Evolutionary conservation across 768 basidiomycete genomes (phyloP).

Genomic region (Termitomyces sp.): DNA sequence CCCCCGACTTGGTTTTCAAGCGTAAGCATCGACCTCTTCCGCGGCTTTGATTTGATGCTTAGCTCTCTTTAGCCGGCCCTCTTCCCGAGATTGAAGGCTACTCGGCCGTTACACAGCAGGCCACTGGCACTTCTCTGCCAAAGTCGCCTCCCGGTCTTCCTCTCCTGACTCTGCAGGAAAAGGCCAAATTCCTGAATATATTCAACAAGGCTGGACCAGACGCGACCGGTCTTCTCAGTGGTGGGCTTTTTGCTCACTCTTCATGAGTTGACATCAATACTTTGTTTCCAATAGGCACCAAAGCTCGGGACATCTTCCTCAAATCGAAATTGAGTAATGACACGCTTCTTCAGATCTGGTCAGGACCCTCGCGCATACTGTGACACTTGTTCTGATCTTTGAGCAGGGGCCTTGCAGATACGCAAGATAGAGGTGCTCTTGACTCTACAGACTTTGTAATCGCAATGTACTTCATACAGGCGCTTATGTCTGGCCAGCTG

Average conservation of each 20-base stretch:
- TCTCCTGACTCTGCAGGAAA: constrained; percentile 73
- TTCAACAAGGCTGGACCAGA: constrained; percentile 68
- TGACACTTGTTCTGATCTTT: constrained; percentile 4
- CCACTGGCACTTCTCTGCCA: constrained; percentile 54
- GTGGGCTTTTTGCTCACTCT: constrained; percentile 30
- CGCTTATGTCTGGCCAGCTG: constrained; percentile 77
- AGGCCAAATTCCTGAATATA: constrained; percentile 74
- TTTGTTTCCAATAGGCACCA: constrained; percentile 51
- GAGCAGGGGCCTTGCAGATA: constrained; percentile 88
- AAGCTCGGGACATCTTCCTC: constrained; percentile 86
- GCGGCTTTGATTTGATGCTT: constrained; percentile 8
- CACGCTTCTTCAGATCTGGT: constrained; percentile 92
- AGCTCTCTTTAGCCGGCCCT: constrained; percentile 63
- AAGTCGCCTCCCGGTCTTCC: constrained; percentile 60
- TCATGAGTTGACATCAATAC: background rate
- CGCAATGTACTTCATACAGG: constrained; percentile 95
- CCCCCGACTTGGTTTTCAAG: constrained; percentile 58
- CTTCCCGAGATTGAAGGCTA: constrained; percentile 76
- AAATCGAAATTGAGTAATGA: constrained; percentile 87
- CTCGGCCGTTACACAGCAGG: constrained; percentile 49
- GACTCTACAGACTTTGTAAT: constrained; percentile 91
- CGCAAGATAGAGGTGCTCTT: constrained; percentile 83
- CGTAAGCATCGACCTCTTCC: constrained; percentile 43
- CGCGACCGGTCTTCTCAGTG: constrained; percentile 69
- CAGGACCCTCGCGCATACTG: constrained; percentile 16